Evolutionary conservation across 805 yeast genomes (phyloP).

Genomic region (Pichia scutulata): DNA sequence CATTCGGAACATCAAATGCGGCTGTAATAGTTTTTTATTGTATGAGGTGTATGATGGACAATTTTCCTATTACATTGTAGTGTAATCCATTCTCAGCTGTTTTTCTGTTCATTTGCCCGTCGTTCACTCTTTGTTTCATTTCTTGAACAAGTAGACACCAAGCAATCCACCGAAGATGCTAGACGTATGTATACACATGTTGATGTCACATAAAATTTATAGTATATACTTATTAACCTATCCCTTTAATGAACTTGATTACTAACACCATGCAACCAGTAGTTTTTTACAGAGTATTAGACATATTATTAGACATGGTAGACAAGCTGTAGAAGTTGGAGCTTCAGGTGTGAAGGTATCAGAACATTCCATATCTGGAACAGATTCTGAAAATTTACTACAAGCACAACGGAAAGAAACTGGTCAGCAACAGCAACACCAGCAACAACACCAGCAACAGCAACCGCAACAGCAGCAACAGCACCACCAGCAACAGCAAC

Average conservation of each 20-base stretch:
- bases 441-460: background rate
- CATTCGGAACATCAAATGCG: background rate
- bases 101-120: too few species aligned
- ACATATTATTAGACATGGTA: slow-evolving; percentile 38
- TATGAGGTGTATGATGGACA: background rate
- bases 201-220: background rate
- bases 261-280: background rate
- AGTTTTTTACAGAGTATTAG: slow-evolving; percentile 24
- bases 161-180: background rate
- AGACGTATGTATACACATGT: background rate
- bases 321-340: slow-evolving; percentile 24
- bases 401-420: too few species aligned
- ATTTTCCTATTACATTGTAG: too few species aligned
- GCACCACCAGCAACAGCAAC: background rate
- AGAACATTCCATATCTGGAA: background rate
- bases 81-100: too few species aligned
- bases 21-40: background rate
- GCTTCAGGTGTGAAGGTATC: background rate
- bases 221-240: background rate
- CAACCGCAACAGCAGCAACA: background rate
- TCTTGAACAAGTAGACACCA: background rate
- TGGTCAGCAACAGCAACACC: background rate
- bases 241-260: background rate
- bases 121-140: background rate
- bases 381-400: background rate